Percentiles rank a stretch among this genome's conserved stretches.
Evolutionary conservation across 2,329 filamentous ascomycete genomes (phyloP).

Genomic region (Alternaria rosae): DNA sequence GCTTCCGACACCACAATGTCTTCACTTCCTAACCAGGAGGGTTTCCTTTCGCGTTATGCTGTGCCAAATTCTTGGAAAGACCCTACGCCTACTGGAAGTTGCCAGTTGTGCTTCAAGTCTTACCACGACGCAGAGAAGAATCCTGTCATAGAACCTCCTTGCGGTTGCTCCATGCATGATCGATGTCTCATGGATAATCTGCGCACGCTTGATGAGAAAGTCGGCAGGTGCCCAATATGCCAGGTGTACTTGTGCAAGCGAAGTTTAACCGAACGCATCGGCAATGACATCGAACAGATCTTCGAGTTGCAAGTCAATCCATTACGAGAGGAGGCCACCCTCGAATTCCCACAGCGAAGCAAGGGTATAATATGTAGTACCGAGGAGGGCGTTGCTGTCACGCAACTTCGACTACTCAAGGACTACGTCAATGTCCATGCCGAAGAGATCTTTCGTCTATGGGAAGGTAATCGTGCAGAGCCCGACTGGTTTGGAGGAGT

Average conservation of each 20-base stretch:
- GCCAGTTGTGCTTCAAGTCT: constrained; percentile 7
- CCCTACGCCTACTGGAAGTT: constrained; percentile 5
- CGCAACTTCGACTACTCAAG: constrained; percentile 19
- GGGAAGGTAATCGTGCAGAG: constrained; percentile 5
- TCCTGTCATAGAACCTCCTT: neutral
- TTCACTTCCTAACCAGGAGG: constrained; percentile 1
- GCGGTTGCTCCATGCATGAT: constrained; percentile 7
- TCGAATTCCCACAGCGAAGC: constrained; percentile 13
- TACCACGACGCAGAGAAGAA: neutral
- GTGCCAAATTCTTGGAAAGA: neutral
- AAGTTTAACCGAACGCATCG: constrained; percentile 16
- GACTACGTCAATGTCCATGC: constrained; percentile 20
- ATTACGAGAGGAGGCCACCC: neutral
- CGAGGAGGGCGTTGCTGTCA: constrained; percentile 16
- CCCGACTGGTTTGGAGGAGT: constrained; percentile 15
- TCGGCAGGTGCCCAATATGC: constrained; percentile 15
- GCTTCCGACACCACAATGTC: neutral
- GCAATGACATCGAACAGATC: constrained; percentile 16
- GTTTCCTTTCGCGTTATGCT: constrained; percentile 7
- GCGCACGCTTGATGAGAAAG: neutral
- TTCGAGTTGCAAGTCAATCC: constrained; percentile 12
- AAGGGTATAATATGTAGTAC: constrained; percentile 7
- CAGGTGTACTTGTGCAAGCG: constrained; percentile 8
- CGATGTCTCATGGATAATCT: constrained; percentile 8
- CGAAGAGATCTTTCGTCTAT: constrained; percentile 10